Conservation (phyloP, 2,329 filamentous ascomycete genomes). For the Neobulgaria alba region DNA sequence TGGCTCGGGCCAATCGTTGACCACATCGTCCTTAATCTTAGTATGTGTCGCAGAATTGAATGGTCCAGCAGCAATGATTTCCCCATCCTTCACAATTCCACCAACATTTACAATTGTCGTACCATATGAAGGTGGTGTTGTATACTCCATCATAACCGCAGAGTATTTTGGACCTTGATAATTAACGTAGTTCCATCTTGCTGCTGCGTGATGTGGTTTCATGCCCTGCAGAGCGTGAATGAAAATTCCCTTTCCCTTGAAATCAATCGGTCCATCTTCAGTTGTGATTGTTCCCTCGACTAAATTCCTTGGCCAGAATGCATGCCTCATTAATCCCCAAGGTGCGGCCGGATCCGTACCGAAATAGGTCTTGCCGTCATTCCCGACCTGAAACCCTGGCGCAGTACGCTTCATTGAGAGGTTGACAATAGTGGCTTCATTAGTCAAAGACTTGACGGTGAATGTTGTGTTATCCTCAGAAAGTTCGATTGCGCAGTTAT, state of each 20-base stretch:
- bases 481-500: slow-evolving; percentile 76
- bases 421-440: slow-evolving; percentile 75
- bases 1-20: slow-evolving; percentile 86
- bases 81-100: slow-evolving; percentile 69
- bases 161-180: slow-evolving; percentile 85
- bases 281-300: slow-evolving; percentile 80
- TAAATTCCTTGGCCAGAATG: slow-evolving; percentile 85
- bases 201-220: slow-evolving; percentile 95
- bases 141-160: slow-evolving; percentile 92
- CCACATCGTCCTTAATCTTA: slow-evolving; percentile 58
- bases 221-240: slow-evolving; percentile 88
- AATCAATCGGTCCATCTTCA: slow-evolving; percentile 69
- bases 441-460: slow-evolving; percentile 83
- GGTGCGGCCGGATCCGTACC: slow-evolving; percentile 79
- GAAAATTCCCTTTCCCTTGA: slow-evolving; percentile 73
- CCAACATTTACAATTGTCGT: slow-evolving; percentile 77
- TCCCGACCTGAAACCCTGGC: slow-evolving; percentile 78
- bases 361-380: slow-evolving; percentile 74
- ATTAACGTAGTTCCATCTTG: slow-evolving; percentile 86
- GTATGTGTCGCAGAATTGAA: slow-evolving; percentile 60
- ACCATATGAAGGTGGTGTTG: slow-evolving; percentile 86
- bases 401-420: slow-evolving; percentile 67
- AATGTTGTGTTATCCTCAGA: slow-evolving; percentile 77
- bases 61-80: slow-evolving; percentile 66
- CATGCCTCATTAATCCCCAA: slow-evolving; percentile 88